Evolutionary conservation across 768 basidiomycete genomes (phyloP).

Genomic region (Sarcodon aspratus): DNA sequence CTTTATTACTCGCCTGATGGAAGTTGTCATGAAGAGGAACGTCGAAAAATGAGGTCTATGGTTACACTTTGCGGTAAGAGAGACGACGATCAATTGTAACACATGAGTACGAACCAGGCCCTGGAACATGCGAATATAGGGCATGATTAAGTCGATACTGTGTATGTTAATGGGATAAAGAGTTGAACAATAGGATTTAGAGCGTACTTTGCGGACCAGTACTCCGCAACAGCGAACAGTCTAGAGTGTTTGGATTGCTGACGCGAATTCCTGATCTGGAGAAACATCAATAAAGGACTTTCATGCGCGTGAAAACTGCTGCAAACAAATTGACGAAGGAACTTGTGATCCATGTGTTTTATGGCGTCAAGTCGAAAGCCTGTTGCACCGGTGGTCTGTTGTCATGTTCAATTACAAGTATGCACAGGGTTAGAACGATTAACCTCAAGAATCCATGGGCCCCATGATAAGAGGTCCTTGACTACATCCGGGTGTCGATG

Average conservation of each 20-base stretch:
- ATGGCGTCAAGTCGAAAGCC: slow-evolving; percentile 89
- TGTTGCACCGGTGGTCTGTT: slow-evolving; percentile 50
- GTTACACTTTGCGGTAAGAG: not conserved
- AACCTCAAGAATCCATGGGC: slow-evolving; percentile 61
- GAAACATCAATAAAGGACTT: not conserved
- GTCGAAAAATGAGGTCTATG: slow-evolving; percentile 81
- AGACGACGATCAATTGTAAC: not conserved
- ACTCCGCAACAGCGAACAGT: slow-evolving; percentile 70
- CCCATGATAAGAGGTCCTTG: slow-evolving; percentile 68
- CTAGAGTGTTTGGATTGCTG: slow-evolving; percentile 27
- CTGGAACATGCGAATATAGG: slow-evolving; percentile 29
- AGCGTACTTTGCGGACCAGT: slow-evolving; percentile 65
- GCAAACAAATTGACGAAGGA: slow-evolving; percentile 59
- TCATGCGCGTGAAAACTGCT: not conserved
- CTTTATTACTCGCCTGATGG: slow-evolving; percentile 58
- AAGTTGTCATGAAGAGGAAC: slow-evolving; percentile 84
- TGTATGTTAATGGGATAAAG: not conserved
- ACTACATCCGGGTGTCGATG: slow-evolving; percentile 74
- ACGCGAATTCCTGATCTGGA: slow-evolving; percentile 44
- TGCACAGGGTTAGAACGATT: not conserved
- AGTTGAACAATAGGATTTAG: too few species aligned
- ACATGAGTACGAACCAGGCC: slow-evolving; percentile 39
- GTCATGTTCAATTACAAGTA: not conserved
- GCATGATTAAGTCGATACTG: not conserved
- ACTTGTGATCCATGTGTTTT: slow-evolving; percentile 74